Percentiles rank a stretch among this genome's conserved stretches.
Conservation (phyloP, 306 rosid genomes). For the Betula pendula region DNA sequence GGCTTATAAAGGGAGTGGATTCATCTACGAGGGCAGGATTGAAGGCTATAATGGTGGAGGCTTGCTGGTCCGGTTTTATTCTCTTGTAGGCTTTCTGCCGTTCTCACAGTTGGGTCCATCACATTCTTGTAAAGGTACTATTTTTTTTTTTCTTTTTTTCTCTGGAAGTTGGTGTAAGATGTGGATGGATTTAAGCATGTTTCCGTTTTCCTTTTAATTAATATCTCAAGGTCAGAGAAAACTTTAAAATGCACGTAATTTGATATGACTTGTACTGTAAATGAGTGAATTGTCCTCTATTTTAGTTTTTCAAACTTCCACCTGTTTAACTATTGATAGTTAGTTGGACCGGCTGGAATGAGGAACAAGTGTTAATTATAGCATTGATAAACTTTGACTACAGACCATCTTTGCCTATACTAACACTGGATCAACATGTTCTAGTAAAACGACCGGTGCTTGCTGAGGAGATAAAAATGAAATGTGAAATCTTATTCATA, state of each 20-base stretch:
- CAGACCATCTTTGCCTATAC: no score
- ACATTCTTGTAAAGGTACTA: slow-evolving; percentile 72
- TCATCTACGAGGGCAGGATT: slow-evolving; percentile 66
- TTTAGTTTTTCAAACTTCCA: not conserved
- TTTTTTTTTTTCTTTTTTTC: not conserved
- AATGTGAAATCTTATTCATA: not conserved
- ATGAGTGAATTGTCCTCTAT: not conserved
- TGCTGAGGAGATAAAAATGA: not conserved
- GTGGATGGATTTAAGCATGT: not conserved
- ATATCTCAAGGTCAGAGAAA: slow-evolving; percentile 2
- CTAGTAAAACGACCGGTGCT: no score
- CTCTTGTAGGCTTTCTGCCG: slow-evolving; percentile 83
- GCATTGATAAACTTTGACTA: no score
- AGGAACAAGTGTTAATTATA: not conserved
- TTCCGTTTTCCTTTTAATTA: not conserved
- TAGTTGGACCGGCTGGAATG: not conserved
- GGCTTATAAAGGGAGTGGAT: slow-evolving; percentile 54
- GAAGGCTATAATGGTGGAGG: slow-evolving; percentile 82
- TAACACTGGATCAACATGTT: not conserved
- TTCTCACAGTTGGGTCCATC: slow-evolving; percentile 73
- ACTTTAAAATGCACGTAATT: not conserved
- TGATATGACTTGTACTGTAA: not conserved
- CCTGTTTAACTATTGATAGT: not conserved
- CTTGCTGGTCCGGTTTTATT: slow-evolving; percentile 60
- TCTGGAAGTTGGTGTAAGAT: not conserved